Base-by-base conservation (phyloP, 331 rosid genomes). In the Quercus phellos region DNA sequence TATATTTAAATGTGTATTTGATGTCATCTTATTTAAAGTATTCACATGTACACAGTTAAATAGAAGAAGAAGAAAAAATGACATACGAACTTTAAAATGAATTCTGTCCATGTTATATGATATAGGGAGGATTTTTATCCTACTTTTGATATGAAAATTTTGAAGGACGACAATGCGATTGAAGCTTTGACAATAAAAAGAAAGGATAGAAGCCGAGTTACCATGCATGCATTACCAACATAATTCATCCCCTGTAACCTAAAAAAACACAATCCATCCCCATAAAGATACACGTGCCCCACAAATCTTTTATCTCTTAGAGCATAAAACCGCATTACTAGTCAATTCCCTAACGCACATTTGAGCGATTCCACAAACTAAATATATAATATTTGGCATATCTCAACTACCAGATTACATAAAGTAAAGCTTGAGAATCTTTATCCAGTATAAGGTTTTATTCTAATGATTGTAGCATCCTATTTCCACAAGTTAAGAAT, bases 271-370 rank as follows among this genome's bases (percentile, higher is more conserved):
- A 46, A 26, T 9, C 60, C 46, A 75, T 75, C 59, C 70, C 69
- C 55, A 42, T 6, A 17, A 56, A 75, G 75, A 80, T 74, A 13
- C n/a, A 22, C 35, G 8, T 34, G 77, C 42, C 80, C 79, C 84
- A 76, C 84, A 81, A 76, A 81, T 76, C 80, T 75, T 75, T 58
- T 58, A 63, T 58, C 74, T 56, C 72, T 70, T 70, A 51, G 22
- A 66, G 78, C 78, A 81, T 51, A 76, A 76, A 68, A 50, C 60
- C 79, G 27, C 69, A 42, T 56, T 30, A 61, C 53, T 21, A n/a
- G 55, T 72, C 63, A 76, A 27, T 55, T 51, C 34, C 70, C 71
- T 10, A 46, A 74, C 60, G 76, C 58, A 50, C 50, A 50, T 32
- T 60, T 17, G 68, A 58, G 58, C 54, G 74, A 71, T 63, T 61